These are phyloP conservation scores for Xylaria venustula DNA, from an alignment of 495 filamentous ascomycete genomes.

Conservation along the genomic window DNA sequence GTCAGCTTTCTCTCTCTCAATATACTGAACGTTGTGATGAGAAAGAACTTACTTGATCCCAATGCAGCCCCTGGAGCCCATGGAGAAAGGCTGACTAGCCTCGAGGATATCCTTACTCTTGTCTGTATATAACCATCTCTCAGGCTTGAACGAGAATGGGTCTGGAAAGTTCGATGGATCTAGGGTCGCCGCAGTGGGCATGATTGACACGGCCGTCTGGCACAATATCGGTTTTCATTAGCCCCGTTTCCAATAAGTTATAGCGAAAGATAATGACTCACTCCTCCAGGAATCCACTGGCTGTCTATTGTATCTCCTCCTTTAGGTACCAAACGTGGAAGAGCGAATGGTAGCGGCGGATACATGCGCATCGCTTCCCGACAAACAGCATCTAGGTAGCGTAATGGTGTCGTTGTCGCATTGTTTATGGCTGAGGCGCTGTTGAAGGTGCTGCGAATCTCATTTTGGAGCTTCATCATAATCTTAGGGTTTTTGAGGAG, in stretches of 20 bases:
- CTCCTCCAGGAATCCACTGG: background rate
- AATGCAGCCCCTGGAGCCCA: slow-evolving; percentile 15
- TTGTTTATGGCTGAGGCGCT: slow-evolving; percentile 46
- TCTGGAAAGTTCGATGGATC: slow-evolving; percentile 37
- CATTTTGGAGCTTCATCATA: slow-evolving; percentile 37
- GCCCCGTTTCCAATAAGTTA: background rate
- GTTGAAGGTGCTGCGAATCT: slow-evolving; percentile 49
- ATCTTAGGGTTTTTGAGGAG: slow-evolving; percentile 36
- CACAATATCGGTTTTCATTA: too few relatives aligned
- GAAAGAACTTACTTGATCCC: slow-evolving; percentile 24
- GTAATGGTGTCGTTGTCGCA: slow-evolving; percentile 28
- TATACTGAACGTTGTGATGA: too few relatives aligned
- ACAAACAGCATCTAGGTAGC: slow-evolving; percentile 54
- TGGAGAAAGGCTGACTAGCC: slow-evolving; percentile 23
- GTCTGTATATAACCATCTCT: background rate
- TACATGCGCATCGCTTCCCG: slow-evolving; percentile 55
- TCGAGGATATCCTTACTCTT: background rate
- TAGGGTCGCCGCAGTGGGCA: slow-evolving; percentile 29
- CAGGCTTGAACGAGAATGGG: slow-evolving; percentile 26
- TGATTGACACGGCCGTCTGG: slow-evolving; percentile 25
- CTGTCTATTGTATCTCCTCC: slow-evolving; percentile 20
- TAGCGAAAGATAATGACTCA: background rate
- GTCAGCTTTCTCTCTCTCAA: too few relatives aligned
- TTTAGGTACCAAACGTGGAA: slow-evolving; percentile 37
- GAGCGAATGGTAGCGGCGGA: slow-evolving; percentile 47